A percentile compares a stretch with the other conserved stretches of the same genome.
Evolutionary conservation across 2,329 filamentous ascomycete genomes (phyloP).

Genomic region (Hypomyces perniciosus): DNA sequence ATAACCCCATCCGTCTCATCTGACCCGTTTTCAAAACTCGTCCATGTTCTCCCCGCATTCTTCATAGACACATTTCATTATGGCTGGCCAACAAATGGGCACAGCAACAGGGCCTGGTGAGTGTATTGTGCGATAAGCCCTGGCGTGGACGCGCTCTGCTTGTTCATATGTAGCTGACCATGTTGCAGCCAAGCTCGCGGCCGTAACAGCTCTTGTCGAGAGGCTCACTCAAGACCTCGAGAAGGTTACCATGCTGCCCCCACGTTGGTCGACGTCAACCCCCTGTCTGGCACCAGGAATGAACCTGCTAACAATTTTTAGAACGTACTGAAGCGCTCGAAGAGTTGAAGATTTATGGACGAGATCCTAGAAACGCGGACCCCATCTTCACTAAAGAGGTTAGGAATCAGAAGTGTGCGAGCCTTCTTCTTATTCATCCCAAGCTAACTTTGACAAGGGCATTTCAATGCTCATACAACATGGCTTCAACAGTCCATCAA

Average conservation of each 20-base stretch:
- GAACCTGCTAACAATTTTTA: slow-evolving; percentile 25
- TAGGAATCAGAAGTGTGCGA: slow-evolving; percentile 20
- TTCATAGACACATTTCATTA: slow-evolving; percentile 11
- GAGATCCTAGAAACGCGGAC: slow-evolving; percentile 64
- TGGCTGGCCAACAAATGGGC: slow-evolving; percentile 22
- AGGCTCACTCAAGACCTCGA: slow-evolving; percentile 57
- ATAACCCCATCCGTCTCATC: background rate
- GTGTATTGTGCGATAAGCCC: slow-evolving; percentile 16
- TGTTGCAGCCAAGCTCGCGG: slow-evolving; percentile 56
- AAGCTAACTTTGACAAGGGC: slow-evolving; percentile 39
- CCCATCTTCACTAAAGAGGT: slow-evolving; percentile 81
- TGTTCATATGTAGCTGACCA: slow-evolving; percentile 13
- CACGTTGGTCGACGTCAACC: slow-evolving; percentile 42
- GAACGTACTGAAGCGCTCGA: slow-evolving; percentile 58
- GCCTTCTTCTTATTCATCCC: background rate
- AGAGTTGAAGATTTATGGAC: slow-evolving; percentile 61
- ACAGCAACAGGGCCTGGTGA: slow-evolving; percentile 38
- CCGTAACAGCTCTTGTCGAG: slow-evolving; percentile 59
- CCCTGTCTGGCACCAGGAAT: background rate
- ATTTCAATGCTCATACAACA: slow-evolving; percentile 66
- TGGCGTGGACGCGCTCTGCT: background rate
- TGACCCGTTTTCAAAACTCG: background rate
- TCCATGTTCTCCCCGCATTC: background rate
- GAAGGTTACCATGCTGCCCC: slow-evolving; percentile 49
- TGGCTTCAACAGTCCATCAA: slow-evolving; percentile 62